Base-by-base conservation (phyloP, 129 eudicot species). In the Deinandra increscens region DNA sequence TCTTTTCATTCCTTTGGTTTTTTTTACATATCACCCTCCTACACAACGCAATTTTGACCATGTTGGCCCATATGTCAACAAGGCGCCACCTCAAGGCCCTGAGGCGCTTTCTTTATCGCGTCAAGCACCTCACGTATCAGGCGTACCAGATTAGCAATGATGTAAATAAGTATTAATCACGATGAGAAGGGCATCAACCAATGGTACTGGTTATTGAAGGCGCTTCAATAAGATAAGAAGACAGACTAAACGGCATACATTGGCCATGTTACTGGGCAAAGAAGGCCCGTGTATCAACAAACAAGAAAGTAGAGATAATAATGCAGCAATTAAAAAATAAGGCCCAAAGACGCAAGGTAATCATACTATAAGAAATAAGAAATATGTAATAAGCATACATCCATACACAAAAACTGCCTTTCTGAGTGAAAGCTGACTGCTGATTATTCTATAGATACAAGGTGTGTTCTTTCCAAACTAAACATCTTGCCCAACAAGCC, bases 231-330 rank as follows among this genome's bases (percentile, higher is more conserved):
- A 19, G 12, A 41, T 41, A 64, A 41, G 51, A 41, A 11, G 29
- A 20, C 20, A 41, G 34, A 39, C 19, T 10, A 20, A 64, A 64
- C 18, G 17, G 51, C 5, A 36, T 44, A 22, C 69, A 65, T 11
- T 37, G 73, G 36, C 46, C 31, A 68, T 51, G 64, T 69, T 53
- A 14, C 74, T 37, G 19, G 23, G 19, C 26, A 53, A 69, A 36
- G 13, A 49, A 17, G 7, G 9, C 48, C 7, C 18, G 44, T 14
- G 12, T 2, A 15, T 68, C 46, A 10, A 38, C 51, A 38, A 37
- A 56, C 39, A 56, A 56, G 18, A 56, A 23, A 23, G 63, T 23
- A 56, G 18, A 56, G 26, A 56, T 10, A 39, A 26, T 23, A 23
- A 26, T 12, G 38, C 63, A 56, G 18, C 38, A 56, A 23, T 4